Evolutionary conservation across 1,139 yeast genomes (phyloP), one percentile per base, ranked within the genome.

Genomic region (Zygosaccharomyces pseudobailii): DNA sequence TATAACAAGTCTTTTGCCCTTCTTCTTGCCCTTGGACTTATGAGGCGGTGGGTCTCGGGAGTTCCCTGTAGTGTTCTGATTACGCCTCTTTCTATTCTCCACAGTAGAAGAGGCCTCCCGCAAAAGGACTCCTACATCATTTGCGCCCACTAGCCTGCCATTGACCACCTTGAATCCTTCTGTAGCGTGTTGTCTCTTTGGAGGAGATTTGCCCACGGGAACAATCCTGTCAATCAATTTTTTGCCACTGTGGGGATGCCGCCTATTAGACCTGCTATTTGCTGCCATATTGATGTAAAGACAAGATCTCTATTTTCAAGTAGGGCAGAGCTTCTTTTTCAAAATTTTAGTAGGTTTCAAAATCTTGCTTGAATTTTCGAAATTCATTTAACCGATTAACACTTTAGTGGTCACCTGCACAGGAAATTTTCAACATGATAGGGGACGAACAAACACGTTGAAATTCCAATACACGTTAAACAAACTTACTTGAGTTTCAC

Each of bases 81-180:
- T 42, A 25, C 27, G 32, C 25, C 21, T 37, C 19, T 35, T 49
- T 27, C 49, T 41, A 17, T 44, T 40, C 30, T 53, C 55, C 2
- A 48, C 50, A 20, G 42, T 38, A 10, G 40, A 28, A 5, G 51
- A 44, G 8, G 62, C 56, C 32, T 57, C 56, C 37, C 65, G 52
- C 41, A 61, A 40, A 10, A 61, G 52, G 5, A 52, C 59, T 3
- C 65, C 62, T 6, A 58, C 51, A 44, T 59, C 66, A 43, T 54
- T 50, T 2, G 56, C 58, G 36, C 54, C 46, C 9, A 62, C 52
- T n/a, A 63, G 46, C 43, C 50, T 58, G 20, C 66, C 67, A 40
- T 57, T 52, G 6, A 60, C 57, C n/a, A 59, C 62, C 21, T 50
- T 57, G 33, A 52, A 51, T 3, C 57, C 64, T 33, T 45, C 48